phyloP scores from a whole-genome alignment of 1,284 basidiomycete species.

The Cutaneotrichosporon arboriforme region DNA sequence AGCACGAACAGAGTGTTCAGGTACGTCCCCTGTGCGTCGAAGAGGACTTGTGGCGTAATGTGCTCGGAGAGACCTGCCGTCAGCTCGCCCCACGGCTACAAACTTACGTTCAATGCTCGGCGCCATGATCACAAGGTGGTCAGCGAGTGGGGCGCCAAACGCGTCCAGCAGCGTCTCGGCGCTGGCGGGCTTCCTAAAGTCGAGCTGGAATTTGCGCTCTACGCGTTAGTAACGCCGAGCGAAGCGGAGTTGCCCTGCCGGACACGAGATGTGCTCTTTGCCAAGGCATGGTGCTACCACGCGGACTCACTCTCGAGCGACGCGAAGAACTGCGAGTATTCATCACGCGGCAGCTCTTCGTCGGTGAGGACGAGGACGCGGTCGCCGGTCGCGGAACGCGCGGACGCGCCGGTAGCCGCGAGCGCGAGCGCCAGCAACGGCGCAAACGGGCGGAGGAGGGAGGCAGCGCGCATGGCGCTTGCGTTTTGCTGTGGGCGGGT shows the following conservation, averaged over 20 bases:
- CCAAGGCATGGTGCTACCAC: too few relatives aligned
- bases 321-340: conserved; percentile 75
- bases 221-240: conserved; percentile 5
- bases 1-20: conserved; percentile 83
- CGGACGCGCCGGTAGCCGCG: conserved; percentile 38
- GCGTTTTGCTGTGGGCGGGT: background rate
- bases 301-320: conserved; percentile 63
- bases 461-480: conserved; percentile 11
- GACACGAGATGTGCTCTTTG: too few relatives aligned
- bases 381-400: conserved; percentile 74
- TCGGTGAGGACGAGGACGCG: conserved; percentile 80
- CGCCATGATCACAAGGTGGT: conserved; percentile 77
- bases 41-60: conserved; percentile 75
- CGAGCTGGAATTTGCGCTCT: conserved; percentile 74
- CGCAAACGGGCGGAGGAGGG: conserved; percentile 1
- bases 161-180: conserved; percentile 60
- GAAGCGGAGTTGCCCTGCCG: background rate
- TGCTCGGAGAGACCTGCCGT: conserved; percentile 36
- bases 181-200: conserved; percentile 72
- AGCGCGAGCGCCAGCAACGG: conserved; percentile 8
- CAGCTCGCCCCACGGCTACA: background rate
- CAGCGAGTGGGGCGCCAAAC: conserved; percentile 67
- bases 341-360: conserved; percentile 57
- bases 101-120: conserved; percentile 70
- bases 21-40: conserved; percentile 61